Percentiles rank a stretch among this genome's conserved stretches.
These are phyloP conservation scores for Globisporangium uncinulatum DNA, from an alignment of 352 stramenopile genomes.

Conservation along the genomic window DNA sequence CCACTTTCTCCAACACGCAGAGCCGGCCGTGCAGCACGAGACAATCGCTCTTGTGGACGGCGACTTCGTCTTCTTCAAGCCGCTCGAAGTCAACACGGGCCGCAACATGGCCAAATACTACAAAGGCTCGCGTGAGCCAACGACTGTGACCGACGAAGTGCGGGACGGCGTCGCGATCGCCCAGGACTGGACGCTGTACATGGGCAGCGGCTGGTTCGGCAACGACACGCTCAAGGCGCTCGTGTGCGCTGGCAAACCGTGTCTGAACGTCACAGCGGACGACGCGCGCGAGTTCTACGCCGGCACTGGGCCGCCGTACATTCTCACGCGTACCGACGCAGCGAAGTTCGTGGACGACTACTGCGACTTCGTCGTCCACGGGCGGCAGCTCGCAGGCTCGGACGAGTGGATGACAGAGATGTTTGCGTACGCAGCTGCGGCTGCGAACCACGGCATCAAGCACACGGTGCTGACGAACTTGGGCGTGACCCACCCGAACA, in stretches of 20 bases:
- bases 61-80: slow-evolving; percentile 14
- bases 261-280: slow-evolving; percentile 22
- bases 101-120: slow-evolving; percentile 36
- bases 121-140: slow-evolving; percentile 19
- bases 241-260: slow-evolving; percentile 30
- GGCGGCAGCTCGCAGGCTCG: slow-evolving; percentile 9
- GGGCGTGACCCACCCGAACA: slow-evolving; percentile 33
- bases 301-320: slow-evolving; percentile 48
- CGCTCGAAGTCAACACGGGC: slow-evolving; percentile 30
- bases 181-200: slow-evolving; percentile 42
- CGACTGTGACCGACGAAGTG: slow-evolving; percentile 34
- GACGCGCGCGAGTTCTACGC: slow-evolving; percentile 39
- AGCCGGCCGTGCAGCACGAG: slow-evolving; percentile 18
- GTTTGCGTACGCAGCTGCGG: slow-evolving; percentile 43
- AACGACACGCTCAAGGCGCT: slow-evolving; percentile 18
- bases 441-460: slow-evolving; percentile 44
- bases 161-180: slow-evolving; percentile 34
- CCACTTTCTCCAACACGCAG: slow-evolving; percentile 20
- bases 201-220: slow-evolving; percentile 32
- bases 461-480: slow-evolving; percentile 48
- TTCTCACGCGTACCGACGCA: slow-evolving; percentile 24
- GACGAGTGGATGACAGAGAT: slow-evolving; percentile 55
- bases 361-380: slow-evolving; percentile 14
- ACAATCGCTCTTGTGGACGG: slow-evolving; percentile 20
- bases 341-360: slow-evolving; percentile 24